These are phyloP conservation scores for Fraxinus ornus DNA, from an alignment of 305 asterid genomes.

Conservation along the genomic window DNA sequence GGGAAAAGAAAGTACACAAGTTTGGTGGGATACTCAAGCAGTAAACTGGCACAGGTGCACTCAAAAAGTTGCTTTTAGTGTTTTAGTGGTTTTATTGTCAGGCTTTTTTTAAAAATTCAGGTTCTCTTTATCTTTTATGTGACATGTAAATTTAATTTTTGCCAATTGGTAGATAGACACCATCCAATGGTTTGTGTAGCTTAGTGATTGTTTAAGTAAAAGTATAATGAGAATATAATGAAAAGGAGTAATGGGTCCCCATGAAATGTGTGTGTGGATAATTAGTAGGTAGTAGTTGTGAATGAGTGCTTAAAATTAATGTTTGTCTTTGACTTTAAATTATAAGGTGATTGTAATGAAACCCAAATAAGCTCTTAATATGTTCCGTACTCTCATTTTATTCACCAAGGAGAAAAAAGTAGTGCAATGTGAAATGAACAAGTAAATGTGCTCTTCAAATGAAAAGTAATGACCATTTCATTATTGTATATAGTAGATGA, in stretches of 20 bases:
- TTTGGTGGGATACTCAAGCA: conserved; percentile 73
- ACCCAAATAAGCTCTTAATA: background rate
- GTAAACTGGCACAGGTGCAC: conserved; percentile 89
- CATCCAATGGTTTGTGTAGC: conserved; percentile 1
- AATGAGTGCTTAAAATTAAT: background rate
- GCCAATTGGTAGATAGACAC: conserved; percentile 5
- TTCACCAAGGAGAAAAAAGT: background rate
- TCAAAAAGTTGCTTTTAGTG: conserved; percentile 16
- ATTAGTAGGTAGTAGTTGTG: background rate
- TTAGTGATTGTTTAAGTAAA: background rate
- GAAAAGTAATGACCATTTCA: background rate
- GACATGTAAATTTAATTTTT: background rate
- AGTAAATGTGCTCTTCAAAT: background rate
- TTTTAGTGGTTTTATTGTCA: conserved; percentile 15
- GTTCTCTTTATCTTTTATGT: conserved; percentile 11
- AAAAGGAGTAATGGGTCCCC: background rate
- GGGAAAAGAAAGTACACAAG: conserved; percentile 80
- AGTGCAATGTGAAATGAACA: background rate
- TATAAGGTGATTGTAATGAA: background rate
- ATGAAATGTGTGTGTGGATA: background rate
- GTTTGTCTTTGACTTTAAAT: background rate
- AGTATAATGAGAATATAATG: background rate
- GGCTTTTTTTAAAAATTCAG: background rate
- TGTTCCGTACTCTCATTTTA: background rate
- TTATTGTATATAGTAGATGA: background rate